A percentile compares a stretch with the other conserved stretches of the same genome.
Evolutionary conservation across 1,139 yeast genomes (phyloP).

Genomic region (Scheffersomyces lignicola): DNA sequence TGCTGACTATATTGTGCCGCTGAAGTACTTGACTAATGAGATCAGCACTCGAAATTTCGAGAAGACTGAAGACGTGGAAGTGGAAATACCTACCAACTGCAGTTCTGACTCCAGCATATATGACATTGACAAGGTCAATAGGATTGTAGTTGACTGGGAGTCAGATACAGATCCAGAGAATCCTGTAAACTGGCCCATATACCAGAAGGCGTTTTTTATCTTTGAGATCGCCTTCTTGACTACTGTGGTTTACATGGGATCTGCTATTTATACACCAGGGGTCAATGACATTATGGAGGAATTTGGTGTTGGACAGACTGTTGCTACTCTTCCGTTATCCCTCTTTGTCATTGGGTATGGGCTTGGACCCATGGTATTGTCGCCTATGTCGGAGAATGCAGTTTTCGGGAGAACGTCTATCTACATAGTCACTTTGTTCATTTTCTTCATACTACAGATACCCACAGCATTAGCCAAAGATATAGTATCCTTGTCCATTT

Average conservation of each 20-base stretch:
- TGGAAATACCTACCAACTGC: not conserved
- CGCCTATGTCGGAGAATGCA: conserved; percentile 40
- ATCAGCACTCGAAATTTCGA: not conserved
- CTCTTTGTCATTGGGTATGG: conserved; percentile 42
- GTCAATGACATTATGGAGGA: conserved; percentile 26
- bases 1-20: conserved; percentile 32
- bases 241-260: conserved; percentile 56
- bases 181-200: conserved; percentile 56
- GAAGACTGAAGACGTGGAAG: not conserved
- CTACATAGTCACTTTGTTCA: conserved; percentile 28
- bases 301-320: conserved; percentile 24
- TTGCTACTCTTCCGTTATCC: conserved; percentile 35
- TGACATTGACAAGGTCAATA: not conserved
- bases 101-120: not conserved
- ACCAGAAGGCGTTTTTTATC: conserved; percentile 37
- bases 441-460: conserved; percentile 35
- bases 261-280: conserved; percentile 64
- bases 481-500: conserved; percentile 30
- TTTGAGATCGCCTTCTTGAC: conserved; percentile 47
- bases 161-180: conserved; percentile 56
- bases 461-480: conserved; percentile 29
- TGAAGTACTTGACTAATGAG: conserved; percentile 21
- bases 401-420: conserved; percentile 53
- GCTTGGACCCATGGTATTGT: conserved; percentile 37
- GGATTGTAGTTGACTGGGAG: conserved; percentile 37